phyloP scores from a whole-genome alignment of 345 rosid genomes.

The Lagerstroemia speciosa region DNA sequence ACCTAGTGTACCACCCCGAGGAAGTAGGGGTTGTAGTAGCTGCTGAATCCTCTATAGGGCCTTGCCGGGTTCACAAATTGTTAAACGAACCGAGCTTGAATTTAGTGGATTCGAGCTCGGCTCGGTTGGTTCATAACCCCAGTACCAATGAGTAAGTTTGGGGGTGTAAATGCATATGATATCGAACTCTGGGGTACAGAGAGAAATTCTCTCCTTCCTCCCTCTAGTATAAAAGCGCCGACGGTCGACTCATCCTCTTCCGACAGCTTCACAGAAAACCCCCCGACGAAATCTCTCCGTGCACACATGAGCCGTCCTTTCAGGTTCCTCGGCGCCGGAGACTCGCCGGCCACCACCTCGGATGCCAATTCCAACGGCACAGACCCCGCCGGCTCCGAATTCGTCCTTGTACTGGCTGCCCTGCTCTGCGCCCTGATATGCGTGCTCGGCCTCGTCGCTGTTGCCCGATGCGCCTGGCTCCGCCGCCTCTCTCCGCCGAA shows the following conservation, averaged over 20 bases:
- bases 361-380: not conserved
- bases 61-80: too few species aligned
- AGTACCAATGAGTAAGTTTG: too few species aligned
- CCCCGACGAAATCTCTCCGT: not conserved
- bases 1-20: too few species aligned
- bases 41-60: too few species aligned
- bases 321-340: conserved; percentile 5
- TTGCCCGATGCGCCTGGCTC: conserved; percentile 39
- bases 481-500: conserved; percentile 18
- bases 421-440: conserved; percentile 40
- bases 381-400: conserved; percentile 20
- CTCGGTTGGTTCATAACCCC: too few species aligned
- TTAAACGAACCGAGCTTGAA: too few species aligned
- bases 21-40: too few species aligned
- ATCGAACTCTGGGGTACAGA: too few species aligned
- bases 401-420: conserved; percentile 32
- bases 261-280: not conserved
- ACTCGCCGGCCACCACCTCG: not conserved
- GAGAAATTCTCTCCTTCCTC: too few species aligned
- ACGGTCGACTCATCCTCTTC: not conserved
- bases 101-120: too few species aligned
- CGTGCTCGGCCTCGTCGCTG: conserved; percentile 31
- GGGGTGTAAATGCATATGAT: too few species aligned
- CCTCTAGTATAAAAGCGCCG: too few species aligned
- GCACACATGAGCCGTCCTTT: not conserved